These are phyloP conservation scores for Rhodotorula toruloides DNA, from an alignment of 768 basidiomycete species.

Conservation along the genomic window DNA sequence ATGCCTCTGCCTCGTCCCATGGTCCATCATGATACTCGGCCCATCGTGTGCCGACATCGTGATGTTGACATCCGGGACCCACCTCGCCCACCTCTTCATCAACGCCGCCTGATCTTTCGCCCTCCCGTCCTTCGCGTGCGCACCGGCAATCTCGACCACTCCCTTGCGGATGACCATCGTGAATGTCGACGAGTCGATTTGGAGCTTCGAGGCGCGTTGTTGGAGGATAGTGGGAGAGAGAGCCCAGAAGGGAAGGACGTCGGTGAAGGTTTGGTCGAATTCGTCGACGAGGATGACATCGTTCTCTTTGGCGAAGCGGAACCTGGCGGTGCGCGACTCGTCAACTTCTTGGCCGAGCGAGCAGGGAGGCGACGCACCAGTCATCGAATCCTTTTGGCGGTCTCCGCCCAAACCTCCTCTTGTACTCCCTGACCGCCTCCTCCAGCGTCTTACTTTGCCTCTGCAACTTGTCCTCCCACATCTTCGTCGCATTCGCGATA, in stretches of 20 bases:
- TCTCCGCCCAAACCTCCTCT: slow-evolving; percentile 61
- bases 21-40: slow-evolving; percentile 40
- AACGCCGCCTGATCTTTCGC: slow-evolving; percentile 40
- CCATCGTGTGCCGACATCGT: slow-evolving; percentile 44
- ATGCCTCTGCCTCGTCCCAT: slow-evolving; percentile 18
- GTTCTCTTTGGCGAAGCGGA: slow-evolving; percentile 66
- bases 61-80: slow-evolving; percentile 40
- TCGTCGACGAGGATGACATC: slow-evolving; percentile 59
- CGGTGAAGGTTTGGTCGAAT: slow-evolving; percentile 41
- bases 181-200: slow-evolving; percentile 31
- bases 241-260: slow-evolving; percentile 39
- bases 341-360: too few relatives aligned
- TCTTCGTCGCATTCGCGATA: slow-evolving; percentile 73
- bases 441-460: slow-evolving; percentile 73
- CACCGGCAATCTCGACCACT: slow-evolving; percentile 34
- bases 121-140: slow-evolving; percentile 30
- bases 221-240: slow-evolving; percentile 26
- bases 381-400: slow-evolving; percentile 87
- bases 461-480: slow-evolving; percentile 61
- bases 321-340: not conserved
- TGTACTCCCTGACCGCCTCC: slow-evolving; percentile 77
- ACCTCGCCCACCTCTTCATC: slow-evolving; percentile 38
- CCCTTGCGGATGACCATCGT: slow-evolving; percentile 32
- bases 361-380: slow-evolving; percentile 56
- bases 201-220: slow-evolving; percentile 20